Conservation (phyloP, 768 basidiomycete genomes). For the Lactarius quietus region DNA sequence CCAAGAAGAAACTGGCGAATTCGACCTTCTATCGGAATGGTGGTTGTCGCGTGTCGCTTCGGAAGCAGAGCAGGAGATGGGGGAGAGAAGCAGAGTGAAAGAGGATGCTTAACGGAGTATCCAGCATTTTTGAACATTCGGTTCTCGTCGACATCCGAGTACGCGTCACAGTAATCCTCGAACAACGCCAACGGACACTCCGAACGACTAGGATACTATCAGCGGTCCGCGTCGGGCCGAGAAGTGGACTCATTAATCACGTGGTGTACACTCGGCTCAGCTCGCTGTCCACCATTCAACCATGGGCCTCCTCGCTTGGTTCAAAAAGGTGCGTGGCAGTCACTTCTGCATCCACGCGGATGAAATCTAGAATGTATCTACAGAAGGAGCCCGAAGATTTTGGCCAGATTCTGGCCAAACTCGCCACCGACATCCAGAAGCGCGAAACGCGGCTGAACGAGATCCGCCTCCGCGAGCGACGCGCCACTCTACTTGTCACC, state of each 20-base stretch:
- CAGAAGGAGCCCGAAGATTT: slow-evolving; percentile 68
- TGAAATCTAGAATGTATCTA: not conserved
- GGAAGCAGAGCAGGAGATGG: not conserved
- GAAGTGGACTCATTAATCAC: not conserved
- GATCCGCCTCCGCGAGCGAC: slow-evolving; percentile 80
- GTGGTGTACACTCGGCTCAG: slow-evolving; percentile 1
- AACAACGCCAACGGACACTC: not conserved
- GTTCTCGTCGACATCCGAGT: slow-evolving; percentile 19
- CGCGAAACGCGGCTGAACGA: slow-evolving; percentile 73
- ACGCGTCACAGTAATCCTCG: not conserved
- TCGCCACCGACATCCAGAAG: slow-evolving; percentile 67
- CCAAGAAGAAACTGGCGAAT: not conserved
- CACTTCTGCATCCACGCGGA: not conserved
- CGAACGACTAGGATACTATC: not conserved
- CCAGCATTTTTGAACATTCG: slow-evolving; percentile 22
- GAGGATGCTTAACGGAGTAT: not conserved
- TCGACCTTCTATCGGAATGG: slow-evolving; percentile 5
- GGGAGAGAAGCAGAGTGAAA: not conserved
- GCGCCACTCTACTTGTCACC: slow-evolving; percentile 72
- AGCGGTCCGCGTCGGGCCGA: slow-evolving; percentile 12
- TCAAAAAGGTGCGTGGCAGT: slow-evolving; percentile 25
- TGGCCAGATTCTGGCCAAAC: slow-evolving; percentile 63
- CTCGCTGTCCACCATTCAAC: not conserved
- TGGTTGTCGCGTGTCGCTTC: slow-evolving; percentile 1
- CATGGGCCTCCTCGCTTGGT: slow-evolving; percentile 29